Evolutionary conservation across 805 yeast genomes (phyloP), one percentile per base, ranked within the genome.

Genomic region (Kregervanrija fluxuum): DNA sequence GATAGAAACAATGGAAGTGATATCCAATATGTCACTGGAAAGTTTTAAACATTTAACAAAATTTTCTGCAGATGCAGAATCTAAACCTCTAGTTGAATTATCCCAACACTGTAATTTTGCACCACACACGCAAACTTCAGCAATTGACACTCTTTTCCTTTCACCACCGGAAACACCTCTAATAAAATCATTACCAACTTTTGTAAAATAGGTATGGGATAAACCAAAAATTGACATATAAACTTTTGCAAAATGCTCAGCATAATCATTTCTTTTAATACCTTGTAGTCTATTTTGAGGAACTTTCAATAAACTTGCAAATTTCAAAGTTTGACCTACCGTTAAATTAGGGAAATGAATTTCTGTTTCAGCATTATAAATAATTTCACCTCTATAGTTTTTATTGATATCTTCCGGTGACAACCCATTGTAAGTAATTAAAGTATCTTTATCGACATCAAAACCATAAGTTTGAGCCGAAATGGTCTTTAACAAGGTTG

Each of bases 121-220:
- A 11, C 60, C 63, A 50, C 62, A 57, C 37, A 59, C 48, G 2
- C 65, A 57, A 30, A 59, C 77, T 56, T 77, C 82, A 17, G 79
- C 79, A 56, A 77, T 75, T 14, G 80, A 74, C 16, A 77, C 79
- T 61, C 82, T 67, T 60, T 76, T 77, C 52, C 82, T 67, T 59
- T 77, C 82, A 65, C 82, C 82, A 54, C 82, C 82, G 31, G 81
- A 75, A 44, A 77, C 76, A 60, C 82, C 82, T 61, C 79, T 69
- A 30, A 76, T 68, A 45, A 67, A 74, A 49, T 77, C 80, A 54
- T 75, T 70, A 57, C 84, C 84, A 31, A 79, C 82, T 47, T 69
- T 71, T 30, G 82, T 75, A 48, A 76, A 59, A 40, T 68, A 61
- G 4, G 80, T 77, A 54, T 77, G 80, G 13, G 70, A 44, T 12